These are phyloP conservation scores for Volvox reticuliferus DNA, from an alignment of 139 green algal genomes.

Conservation along the genomic window DNA sequence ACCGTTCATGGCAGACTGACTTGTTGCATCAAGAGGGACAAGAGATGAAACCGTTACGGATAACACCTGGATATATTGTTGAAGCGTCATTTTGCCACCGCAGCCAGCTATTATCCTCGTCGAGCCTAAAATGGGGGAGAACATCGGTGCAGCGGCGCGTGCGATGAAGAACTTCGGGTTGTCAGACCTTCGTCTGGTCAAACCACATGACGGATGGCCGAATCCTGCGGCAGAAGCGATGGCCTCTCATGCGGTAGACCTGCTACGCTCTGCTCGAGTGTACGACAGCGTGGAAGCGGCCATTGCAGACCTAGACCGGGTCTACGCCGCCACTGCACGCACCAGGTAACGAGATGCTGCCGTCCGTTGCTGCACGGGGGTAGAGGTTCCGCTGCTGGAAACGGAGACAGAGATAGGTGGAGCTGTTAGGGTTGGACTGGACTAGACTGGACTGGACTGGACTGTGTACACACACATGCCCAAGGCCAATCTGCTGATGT, in stretches of 20 bases:
- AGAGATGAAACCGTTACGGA: background rate
- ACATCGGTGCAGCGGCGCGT: slow-evolving; percentile 43
- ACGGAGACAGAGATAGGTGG: too few relatives aligned
- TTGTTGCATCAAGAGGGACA: too few relatives aligned
- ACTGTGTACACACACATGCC: too few relatives aligned
- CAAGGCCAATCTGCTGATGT: too few relatives aligned
- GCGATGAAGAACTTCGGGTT: slow-evolving; percentile 48
- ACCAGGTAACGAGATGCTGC: background rate
- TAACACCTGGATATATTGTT: background rate
- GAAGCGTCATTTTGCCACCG: background rate
- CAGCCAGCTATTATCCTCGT: slow-evolving; percentile 44
- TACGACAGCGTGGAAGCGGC: slow-evolving; percentile 33
- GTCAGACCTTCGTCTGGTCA: slow-evolving; percentile 29
- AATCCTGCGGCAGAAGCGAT: slow-evolving; percentile 11
- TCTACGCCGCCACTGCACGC: slow-evolving; percentile 48
- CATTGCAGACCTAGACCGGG: slow-evolving; percentile 20
- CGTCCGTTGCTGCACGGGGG: too few relatives aligned
- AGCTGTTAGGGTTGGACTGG: too few relatives aligned
- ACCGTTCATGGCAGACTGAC: too few relatives aligned
- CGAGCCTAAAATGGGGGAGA: slow-evolving; percentile 42
- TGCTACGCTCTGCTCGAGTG: slow-evolving; percentile 5
- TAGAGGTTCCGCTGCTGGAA: too few relatives aligned
- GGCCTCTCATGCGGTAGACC: slow-evolving; percentile 8
- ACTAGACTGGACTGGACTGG: too few relatives aligned
- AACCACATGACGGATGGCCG: slow-evolving; percentile 39